Percentiles rank a stretch among this genome's conserved stretches.
These are phyloP conservation scores for Vicia sativa DNA, from an alignment of 306 rosid species.

Conservation along the genomic window DNA sequence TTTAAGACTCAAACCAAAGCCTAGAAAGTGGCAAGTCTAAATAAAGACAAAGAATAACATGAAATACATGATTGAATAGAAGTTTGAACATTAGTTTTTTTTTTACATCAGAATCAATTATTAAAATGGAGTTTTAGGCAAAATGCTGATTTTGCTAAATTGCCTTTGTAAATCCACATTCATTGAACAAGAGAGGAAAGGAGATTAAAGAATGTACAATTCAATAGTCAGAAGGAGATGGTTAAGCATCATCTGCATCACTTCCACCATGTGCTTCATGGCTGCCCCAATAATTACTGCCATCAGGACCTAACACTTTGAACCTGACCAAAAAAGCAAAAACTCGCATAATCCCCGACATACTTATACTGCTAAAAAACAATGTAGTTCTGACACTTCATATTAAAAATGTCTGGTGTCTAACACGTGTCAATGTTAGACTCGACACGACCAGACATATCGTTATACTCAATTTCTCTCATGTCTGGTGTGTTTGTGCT, in stretches of 20 bases:
- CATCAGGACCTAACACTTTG: constrained; percentile 84
- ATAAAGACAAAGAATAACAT: constrained; percentile 21
- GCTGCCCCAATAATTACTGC: constrained; percentile 78
- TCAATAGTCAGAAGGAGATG: constrained; percentile 48
- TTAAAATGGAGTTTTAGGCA: constrained; percentile 35
- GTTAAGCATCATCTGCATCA: constrained; percentile 88
- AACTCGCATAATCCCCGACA: constrained; percentile 40
- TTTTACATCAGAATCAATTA: constrained; percentile 47
- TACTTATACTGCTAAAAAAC: background rate
- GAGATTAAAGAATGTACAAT: constrained; percentile 65
- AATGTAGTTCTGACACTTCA: background rate
- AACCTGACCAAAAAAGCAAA: constrained; percentile 58
- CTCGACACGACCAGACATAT: background rate
- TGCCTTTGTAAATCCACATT: constrained; percentile 43
- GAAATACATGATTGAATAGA: constrained; percentile 21
- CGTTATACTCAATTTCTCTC: background rate
- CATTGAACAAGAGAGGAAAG: constrained; percentile 39
- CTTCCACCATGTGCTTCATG: constrained; percentile 81
- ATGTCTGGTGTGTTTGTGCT: too few relatives aligned
- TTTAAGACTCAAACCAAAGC: too few relatives aligned
- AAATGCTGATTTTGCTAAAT: constrained; percentile 46
- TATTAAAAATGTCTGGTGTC: background rate
- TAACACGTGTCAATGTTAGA: background rate
- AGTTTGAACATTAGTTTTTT: constrained; percentile 35
- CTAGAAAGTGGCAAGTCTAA: too few relatives aligned